These are phyloP conservation scores for Thinopyrum elongatum DNA, from an alignment of 176 grass and related monocot genomes.

Conservation along the genomic window DNA sequence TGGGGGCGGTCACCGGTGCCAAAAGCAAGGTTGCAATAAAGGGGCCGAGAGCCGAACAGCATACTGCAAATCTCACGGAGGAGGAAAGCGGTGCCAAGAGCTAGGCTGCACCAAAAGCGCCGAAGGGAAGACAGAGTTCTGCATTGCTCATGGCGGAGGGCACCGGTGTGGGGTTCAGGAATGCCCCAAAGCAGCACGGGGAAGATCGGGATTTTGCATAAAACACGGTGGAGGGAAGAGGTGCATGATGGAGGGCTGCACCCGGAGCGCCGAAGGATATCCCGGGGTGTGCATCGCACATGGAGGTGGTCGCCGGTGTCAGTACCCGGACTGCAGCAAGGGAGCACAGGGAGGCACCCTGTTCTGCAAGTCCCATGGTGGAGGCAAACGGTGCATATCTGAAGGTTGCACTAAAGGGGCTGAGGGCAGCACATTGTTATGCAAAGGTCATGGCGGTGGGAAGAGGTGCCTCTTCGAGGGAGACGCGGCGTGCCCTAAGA, in stretches of 20 bases:
- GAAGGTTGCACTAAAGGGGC: conserved; percentile 81
- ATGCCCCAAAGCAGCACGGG: conserved; percentile 68
- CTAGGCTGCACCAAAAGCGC: conserved; percentile 89
- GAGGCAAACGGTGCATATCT: conserved; percentile 75
- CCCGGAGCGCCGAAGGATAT: conserved; percentile 71
- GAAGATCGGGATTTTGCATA: conserved; percentile 80
- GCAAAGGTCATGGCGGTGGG: conserved; percentile 79
- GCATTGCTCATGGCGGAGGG: conserved; percentile 85
- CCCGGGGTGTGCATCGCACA: conserved; percentile 80
- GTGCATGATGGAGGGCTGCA: conserved; percentile 69
- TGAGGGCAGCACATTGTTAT: conserved; percentile 74
- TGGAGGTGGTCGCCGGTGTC: conserved; percentile 84
- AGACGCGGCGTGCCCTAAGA: conserved; percentile 70
- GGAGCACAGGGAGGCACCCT: conserved; percentile 87
- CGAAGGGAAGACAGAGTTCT: conserved; percentile 89
- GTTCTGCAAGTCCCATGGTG: conserved; percentile 86
- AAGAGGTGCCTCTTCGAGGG: conserved; percentile 89
- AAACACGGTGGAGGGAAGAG: conserved; percentile 84
- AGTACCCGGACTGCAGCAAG: conserved; percentile 54
- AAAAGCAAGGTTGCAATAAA: conserved; percentile 85
- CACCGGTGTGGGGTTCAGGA: conserved; percentile 39
- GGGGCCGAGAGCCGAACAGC: conserved; percentile 80
- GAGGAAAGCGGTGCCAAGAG: conserved; percentile 76
- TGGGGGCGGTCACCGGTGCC: conserved; percentile 84
- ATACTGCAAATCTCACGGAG: conserved; percentile 87